Conservation (phyloP, 208 protist genomes). For the Histomonas meleagridis region DNA sequence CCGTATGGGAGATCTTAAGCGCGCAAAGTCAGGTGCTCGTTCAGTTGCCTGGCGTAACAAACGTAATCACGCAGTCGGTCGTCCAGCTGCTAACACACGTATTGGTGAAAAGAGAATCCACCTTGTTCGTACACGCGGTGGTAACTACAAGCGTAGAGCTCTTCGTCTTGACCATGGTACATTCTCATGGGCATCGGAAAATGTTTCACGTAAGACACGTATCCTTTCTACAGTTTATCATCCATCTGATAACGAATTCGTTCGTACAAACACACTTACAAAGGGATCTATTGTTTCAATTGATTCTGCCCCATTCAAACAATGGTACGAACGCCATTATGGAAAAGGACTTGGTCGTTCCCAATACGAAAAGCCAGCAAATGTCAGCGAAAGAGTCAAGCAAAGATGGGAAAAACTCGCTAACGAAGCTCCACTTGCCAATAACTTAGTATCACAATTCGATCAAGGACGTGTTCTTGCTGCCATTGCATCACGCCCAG, state of each 20-base stretch:
- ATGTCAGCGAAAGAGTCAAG: not conserved
- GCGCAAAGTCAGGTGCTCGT: conserved; percentile 18
- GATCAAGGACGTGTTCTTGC: conserved; percentile 24
- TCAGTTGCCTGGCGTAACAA: not conserved
- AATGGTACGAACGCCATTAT: conserved; percentile 24
- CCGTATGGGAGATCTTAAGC: not conserved
- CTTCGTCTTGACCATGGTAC: conserved; percentile 7
- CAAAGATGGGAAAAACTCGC: not conserved
- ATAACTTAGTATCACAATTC: not conserved
- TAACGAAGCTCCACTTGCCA: not conserved
- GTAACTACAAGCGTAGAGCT: conserved; percentile 23
- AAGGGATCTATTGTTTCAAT: not conserved
- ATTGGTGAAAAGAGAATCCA: conserved; percentile 19
- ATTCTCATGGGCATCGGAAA: conserved; percentile 8
- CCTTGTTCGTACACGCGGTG: not conserved
- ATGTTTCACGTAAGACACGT: not conserved
- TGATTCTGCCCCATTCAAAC: conserved; percentile 26
- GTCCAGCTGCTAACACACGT: conserved; percentile 17
- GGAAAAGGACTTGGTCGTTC: not conserved
- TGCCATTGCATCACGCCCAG: conserved; percentile 20
- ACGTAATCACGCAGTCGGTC: not conserved
- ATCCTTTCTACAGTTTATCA: conserved; percentile 22
- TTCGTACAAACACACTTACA: conserved; percentile 34
- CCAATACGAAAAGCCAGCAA: not conserved
- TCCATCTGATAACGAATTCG: conserved; percentile 3